Evolutionary conservation across 768 basidiomycete genomes (phyloP), one percentile per base, ranked within the genome.

Genomic region (Lactarius tabidus): DNA sequence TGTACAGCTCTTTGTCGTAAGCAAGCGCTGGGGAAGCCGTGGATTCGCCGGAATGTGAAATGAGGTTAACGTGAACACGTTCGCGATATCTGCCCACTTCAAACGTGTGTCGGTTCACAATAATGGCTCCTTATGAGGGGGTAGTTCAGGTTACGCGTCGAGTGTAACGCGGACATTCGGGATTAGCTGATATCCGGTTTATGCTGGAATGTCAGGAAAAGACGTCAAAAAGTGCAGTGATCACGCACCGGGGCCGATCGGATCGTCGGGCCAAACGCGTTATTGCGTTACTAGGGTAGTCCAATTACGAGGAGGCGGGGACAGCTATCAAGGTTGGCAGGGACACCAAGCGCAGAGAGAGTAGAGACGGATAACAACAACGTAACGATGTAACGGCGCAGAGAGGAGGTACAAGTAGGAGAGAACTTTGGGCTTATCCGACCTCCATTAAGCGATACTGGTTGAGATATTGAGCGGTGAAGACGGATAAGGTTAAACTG

Each of bases 401-500:
- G 65, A 29, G 65, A 57, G 52, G 64, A 43, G n/a, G 10, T 45
- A 23, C 43, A 38, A 33, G 29, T 26, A 58, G 48, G 15, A 58
- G 51, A 45, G 29, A 57, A 23, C 41, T 26, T 54, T 28, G 64
- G 43, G 39, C 45, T 6, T 23, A 36, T 35, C 23, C 23, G 23
- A 38, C 29, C 60, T n/a, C 45, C 51, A 66, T 54, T 54, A 36
- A 48, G 65, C 52, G 35, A 43, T 10, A 54, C 29, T 39, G 18
- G 60, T 51, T 20, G 52, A 66, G 14, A 45, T 59, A 62, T 62
- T 33, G 57, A 33, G 65, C 20, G 60, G 41, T 59, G 23, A 41
- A 23, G 39, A 54, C 65, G 43, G 60, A 66, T 66, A 62, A 66
- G 65, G 65, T 62, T 58, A 66, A 58, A 62, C 51, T 5, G 56